Conservation (phyloP, 1,284 basidiomycete genomes). For the Irpex lacteus region DNA sequence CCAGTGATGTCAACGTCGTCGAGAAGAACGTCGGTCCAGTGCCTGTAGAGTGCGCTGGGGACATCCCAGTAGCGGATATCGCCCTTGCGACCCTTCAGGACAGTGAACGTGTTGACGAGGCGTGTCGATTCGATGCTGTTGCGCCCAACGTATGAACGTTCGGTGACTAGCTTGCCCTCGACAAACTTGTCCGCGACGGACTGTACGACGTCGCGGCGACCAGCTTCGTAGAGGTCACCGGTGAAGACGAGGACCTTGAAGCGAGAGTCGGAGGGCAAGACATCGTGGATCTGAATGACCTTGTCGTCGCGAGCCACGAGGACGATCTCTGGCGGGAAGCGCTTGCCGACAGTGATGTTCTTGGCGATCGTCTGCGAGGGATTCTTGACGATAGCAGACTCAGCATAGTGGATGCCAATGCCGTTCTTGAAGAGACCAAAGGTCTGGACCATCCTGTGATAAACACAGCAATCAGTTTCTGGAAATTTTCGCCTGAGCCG, state of each 20-base stretch:
- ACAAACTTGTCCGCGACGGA: background rate
- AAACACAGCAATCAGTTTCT: background rate
- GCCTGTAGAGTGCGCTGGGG: background rate
- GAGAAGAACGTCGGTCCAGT: background rate
- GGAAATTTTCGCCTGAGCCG: background rate
- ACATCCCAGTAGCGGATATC: background rate
- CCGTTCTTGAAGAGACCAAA: constrained; percentile 63
- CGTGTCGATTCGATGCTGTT: background rate
- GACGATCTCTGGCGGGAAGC: constrained; percentile 37
- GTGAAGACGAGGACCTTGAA: constrained; percentile 1
- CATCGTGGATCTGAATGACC: constrained; percentile 1
- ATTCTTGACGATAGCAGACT: constrained; percentile 48
- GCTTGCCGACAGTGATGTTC: constrained; percentile 54
- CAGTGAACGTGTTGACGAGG: background rate
- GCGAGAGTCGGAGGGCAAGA: background rate
- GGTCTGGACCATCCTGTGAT: constrained; percentile 50
- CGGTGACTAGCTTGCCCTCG: background rate
- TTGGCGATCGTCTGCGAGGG: constrained; percentile 44
- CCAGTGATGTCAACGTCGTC: constrained; percentile 2
- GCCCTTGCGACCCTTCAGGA: background rate
- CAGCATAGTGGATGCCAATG: constrained; percentile 59
- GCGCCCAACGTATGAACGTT: background rate
- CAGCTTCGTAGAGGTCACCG: constrained; percentile 29
- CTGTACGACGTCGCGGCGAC: constrained; percentile 36
- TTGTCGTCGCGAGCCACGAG: constrained; percentile 1